Base-by-base conservation (phyloP, 306 rosid species). In the apple (Malus domestica) region DNA sequence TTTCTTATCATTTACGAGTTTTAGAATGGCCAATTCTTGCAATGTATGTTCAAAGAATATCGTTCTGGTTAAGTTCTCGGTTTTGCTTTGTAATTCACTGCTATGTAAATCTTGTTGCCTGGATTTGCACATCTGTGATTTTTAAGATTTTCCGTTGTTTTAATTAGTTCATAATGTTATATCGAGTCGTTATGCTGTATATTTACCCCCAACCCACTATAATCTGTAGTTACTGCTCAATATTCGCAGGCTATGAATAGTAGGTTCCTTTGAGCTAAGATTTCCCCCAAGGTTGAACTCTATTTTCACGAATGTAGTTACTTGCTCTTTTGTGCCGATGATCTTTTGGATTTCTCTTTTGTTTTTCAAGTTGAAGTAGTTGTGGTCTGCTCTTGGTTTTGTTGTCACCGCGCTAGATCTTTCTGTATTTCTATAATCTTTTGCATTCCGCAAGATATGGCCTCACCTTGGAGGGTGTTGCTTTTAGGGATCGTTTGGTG, bases 401-500 rank as follows among this genome's bases (percentile, higher is more conserved):
- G 55, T 52, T 52, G 19, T 76, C 51, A 54, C 32, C 10, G n/a
- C n/a, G 10, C 78, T 16, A 29, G 40, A 15, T 46, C 44, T 60
- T 71, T 58, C 62, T 32, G 40, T 78, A 30, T 64, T 46, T 38
- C 51, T 58, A 62, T 59, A 57, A 71, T 75, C 13, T 32, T 32
- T 40, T 80, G 59, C 44, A 20, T 11, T 25, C 10, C 13, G 63
- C 60, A 68, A 62, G 25, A 62, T 33, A 45, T 58, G 73, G 20
- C 45, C 58, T 77, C 62, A 62, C 72, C 32, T 20, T 15, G 69
- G 35, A 42, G 35, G 8, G 65, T 62, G 79, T 22, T 81, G 58
- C 64, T 64, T 82, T 78, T 85, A 93, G 98, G 98, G 98, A 29
- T 93, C 97, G 20, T 93, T 89, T 75, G 96, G 98, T 33, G 98